A percentile compares a stretch with the other conserved stretches of the same genome.
Evolutionary conservation across 2,329 filamentous ascomycete genomes (phyloP).

Genomic region (Aspergillus sp.): DNA sequence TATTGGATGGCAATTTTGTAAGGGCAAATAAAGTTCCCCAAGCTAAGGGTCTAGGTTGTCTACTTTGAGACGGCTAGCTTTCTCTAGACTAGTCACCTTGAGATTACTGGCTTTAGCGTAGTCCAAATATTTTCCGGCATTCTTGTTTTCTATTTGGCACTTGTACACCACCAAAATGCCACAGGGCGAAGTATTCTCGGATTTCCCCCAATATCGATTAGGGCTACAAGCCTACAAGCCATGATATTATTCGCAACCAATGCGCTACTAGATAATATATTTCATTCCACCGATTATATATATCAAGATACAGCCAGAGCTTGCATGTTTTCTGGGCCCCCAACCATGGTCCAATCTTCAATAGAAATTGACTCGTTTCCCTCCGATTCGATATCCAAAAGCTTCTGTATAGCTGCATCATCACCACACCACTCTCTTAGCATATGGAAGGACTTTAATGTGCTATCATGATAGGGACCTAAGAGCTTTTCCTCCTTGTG

Average conservation of each 20-base stretch:
- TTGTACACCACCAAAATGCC: not conserved
- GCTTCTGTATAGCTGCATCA: slow-evolving; percentile 3
- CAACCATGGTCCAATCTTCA: not conserved
- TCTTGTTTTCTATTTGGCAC: not conserved
- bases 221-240: no score
- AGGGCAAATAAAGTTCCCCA: not conserved
- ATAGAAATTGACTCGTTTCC: not conserved
- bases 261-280: not conserved
- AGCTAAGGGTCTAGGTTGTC: not conserved
- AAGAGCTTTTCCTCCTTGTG: slow-evolving; percentile 2
- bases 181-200: no score
- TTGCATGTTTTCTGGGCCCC: not conserved
- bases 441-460: slow-evolving; percentile 3
- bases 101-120: not conserved
- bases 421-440: slow-evolving; percentile 12
- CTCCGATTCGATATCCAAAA: slow-evolving; percentile 5
- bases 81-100: no score
- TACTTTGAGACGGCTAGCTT: not conserved
- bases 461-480: slow-evolving; percentile 11
- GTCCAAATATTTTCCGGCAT: not conserved
- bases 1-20: not conserved
- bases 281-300: no score
- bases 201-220: no score
- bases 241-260: not conserved
- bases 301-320: not conserved